These are phyloP conservation scores for Globisporangium rhizosaccharum DNA, from an alignment of 352 stramenopile species.

Conservation along the genomic window DNA sequence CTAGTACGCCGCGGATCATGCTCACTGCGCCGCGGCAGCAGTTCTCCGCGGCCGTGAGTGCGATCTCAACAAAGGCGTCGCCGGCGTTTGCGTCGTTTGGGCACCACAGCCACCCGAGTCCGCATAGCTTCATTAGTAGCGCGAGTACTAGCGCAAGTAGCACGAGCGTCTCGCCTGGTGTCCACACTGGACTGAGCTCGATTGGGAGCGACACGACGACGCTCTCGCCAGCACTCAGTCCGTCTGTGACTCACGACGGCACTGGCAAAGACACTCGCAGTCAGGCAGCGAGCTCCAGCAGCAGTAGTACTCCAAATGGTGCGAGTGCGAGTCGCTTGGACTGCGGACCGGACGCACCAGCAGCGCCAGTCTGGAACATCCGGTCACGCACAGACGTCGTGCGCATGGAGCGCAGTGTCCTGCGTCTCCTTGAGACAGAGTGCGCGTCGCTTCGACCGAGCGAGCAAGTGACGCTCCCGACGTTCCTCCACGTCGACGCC, in stretches of 20 bases:
- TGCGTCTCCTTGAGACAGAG: constrained; percentile 49
- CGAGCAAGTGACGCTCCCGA: constrained; percentile 48
- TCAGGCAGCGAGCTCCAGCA: not conserved
- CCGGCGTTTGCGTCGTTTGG: constrained; percentile 62
- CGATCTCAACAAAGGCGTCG: constrained; percentile 68
- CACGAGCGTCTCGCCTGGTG: constrained; percentile 4
- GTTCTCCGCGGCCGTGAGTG: constrained; percentile 69
- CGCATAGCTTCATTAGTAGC: constrained; percentile 2
- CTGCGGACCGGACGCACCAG: not conserved
- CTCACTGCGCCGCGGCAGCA: constrained; percentile 67
- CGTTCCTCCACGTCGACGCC: constrained; percentile 55
- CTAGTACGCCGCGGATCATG: constrained; percentile 57
- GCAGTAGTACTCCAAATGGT: not conserved
- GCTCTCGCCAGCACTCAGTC: not conserved
- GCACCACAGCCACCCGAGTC: constrained; percentile 19
- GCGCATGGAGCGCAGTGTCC: constrained; percentile 42
- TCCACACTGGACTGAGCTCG: not conserved
- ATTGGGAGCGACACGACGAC: not conserved
- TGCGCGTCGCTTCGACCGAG: constrained; percentile 42
- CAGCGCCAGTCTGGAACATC: constrained; percentile 47
- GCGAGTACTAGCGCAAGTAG: constrained; percentile 4
- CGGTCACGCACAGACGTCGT: constrained; percentile 50
- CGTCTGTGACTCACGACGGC: not conserved
- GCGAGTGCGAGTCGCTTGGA: constrained; percentile 4
- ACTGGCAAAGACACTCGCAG: not conserved